These are phyloP conservation scores for Rhynchospora breviuscula DNA, from an alignment of 176 grass and related monocot species.

Conservation along the genomic window DNA sequence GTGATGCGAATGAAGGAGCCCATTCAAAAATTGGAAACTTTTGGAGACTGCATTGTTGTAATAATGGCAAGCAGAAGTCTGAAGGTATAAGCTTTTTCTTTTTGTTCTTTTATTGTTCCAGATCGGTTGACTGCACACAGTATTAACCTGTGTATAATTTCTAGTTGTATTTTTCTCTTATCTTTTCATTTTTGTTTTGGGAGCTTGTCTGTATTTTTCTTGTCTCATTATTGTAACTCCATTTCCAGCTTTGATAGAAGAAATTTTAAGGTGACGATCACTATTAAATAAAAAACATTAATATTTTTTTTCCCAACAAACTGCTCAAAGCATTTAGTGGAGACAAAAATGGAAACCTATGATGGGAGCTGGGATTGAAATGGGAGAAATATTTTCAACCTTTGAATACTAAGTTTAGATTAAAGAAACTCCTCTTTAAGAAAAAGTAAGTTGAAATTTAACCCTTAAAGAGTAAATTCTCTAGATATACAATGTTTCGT, in stretches of 20 bases:
- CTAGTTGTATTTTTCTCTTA: not conserved
- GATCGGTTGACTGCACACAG: not conserved
- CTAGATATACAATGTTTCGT: not conserved
- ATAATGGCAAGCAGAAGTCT: conserved; percentile 51
- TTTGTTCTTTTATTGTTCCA: not conserved
- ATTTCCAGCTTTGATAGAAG: not conserved
- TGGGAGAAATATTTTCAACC: not conserved
- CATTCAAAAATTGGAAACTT: conserved; percentile 63
- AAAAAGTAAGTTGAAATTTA: not conserved
- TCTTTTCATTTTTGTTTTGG: not conserved
- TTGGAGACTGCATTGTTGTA: conserved; percentile 55
- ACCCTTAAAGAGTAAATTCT: not conserved
- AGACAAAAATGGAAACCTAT: not conserved
- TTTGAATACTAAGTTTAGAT: not conserved
- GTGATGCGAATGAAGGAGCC: conserved; percentile 79
- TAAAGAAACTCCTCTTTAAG: not conserved
- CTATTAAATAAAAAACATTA: not conserved
- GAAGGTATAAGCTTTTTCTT: conserved; percentile 44
- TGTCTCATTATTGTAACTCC: not conserved
- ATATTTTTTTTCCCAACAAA: not conserved
- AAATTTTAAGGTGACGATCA: not conserved
- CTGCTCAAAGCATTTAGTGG: not conserved
- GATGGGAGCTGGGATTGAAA: not conserved
- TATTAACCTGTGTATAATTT: not conserved
- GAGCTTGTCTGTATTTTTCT: not conserved